phyloP scores from a whole-genome alignment of 441 rosid species.

The Gossypium laxum region DNA sequence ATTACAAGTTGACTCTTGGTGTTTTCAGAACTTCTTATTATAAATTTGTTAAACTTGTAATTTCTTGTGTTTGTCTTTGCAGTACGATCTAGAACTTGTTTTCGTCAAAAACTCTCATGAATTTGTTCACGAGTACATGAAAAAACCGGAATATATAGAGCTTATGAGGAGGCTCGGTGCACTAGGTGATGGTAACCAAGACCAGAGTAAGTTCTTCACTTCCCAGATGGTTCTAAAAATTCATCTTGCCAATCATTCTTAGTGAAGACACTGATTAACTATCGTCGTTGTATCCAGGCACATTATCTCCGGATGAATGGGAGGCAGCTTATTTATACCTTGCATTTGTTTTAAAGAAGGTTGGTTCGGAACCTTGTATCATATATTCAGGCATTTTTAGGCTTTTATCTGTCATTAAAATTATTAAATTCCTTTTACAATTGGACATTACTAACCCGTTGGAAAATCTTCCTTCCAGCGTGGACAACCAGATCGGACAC shows the following conservation, averaged over 20 bases:
- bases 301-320: conserved; percentile 85
- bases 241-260: neutral
- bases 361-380: conserved; percentile 14
- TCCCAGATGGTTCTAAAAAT: neutral
- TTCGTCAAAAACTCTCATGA: conserved; percentile 86
- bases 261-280: neutral
- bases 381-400: neutral
- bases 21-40: neutral
- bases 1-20: neutral
- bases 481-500: conserved; percentile 60
- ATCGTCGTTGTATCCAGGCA: conserved; percentile 36
- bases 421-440: neutral
- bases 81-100: conserved; percentile 79
- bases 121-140: conserved; percentile 75
- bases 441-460: neutral
- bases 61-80: conserved; percentile 21
- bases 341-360: conserved; percentile 83
- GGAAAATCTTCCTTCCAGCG: conserved; percentile 32
- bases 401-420: neutral
- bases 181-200: conserved; percentile 85
- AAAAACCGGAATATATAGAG: conserved; percentile 58
- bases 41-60: neutral
- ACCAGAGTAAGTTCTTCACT: conserved; percentile 45
- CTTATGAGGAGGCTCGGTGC: conserved; percentile 91
- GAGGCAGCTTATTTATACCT: conserved; percentile 80